Conservation (phyloP, 192 early-diverging fungal species). For the Cladochytrium replicatum region DNA sequence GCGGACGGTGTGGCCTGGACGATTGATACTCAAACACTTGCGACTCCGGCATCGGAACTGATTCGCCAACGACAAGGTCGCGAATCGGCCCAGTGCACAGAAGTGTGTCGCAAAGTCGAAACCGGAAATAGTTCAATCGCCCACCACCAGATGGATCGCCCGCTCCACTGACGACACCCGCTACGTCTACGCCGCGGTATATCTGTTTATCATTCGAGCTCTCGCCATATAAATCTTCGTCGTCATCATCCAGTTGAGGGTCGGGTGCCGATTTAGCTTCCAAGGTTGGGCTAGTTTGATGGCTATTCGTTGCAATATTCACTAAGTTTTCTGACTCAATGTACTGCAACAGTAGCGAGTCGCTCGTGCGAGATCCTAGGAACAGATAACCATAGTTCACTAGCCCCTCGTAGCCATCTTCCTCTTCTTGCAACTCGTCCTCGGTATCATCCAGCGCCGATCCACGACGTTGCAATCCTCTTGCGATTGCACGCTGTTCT, state of each 20-base stretch:
- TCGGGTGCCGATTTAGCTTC: conserved; percentile 23
- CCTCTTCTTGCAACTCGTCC: conserved; percentile 2
- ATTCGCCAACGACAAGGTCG: conserved; percentile 62
- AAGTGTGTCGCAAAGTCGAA: conserved; percentile 68
- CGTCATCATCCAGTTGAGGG: conserved; percentile 27
- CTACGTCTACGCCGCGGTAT: background rate
- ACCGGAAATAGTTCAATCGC: conserved; percentile 30
- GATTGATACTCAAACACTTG: background rate
- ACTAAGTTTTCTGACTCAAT: conserved; percentile 15
- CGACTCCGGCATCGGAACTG: conserved; percentile 16
- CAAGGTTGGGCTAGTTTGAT: background rate
- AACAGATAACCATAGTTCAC: conserved; percentile 55
- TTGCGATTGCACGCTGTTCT: too few species aligned
- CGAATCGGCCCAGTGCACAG: conserved; percentile 68
- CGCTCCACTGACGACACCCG: conserved; percentile 1
- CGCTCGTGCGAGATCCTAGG: conserved; percentile 53
- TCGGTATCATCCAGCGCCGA: conserved; percentile 4
- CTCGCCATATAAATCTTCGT: conserved; percentile 30
- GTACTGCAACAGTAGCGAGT: conserved; percentile 64
- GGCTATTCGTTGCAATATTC: conserved; percentile 1
- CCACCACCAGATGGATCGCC: background rate
- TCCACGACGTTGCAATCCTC: conserved; percentile 7
- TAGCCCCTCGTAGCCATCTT: conserved; percentile 1
- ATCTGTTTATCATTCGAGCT: background rate
- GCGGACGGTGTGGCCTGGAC: background rate